Evolutionary conservation across 176 grass and related monocot genomes (phyloP), one percentile per base, ranked within the genome.

Genomic region (Guadua angustifolia): DNA sequence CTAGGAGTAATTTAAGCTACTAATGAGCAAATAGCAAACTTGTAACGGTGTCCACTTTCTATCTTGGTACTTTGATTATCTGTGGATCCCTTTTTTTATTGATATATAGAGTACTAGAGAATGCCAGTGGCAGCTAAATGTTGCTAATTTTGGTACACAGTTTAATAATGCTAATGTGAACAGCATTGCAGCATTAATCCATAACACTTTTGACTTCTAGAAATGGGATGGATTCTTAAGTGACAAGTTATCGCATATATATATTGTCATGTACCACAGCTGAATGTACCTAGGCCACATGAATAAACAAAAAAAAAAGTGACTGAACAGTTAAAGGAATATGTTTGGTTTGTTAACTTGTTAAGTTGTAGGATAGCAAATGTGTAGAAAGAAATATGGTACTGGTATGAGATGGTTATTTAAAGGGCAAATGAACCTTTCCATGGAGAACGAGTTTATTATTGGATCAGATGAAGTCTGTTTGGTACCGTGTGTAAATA

Each of bases 11-110:
- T 44, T 67, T 57, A 74, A 59, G 13, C 14, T 71, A 80, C 63
- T 29, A 68, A 47, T 64, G 21, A 76, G 3, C 71, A 77, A 69
- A 46, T 3, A 72, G 2, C 43, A 77, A 86, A 46, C 24, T 71
- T 69, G 14, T 22, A 76, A 59, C 24, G 61, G 26, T 62, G n/a
- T 62, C 38, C 17, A 62, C 33, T 85, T 69, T 45, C 44, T 62
- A 10, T 70, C 61, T 61, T 69, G 61, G 29, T 76, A 49, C 62
- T 87, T 76, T 3, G 21, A 60, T 82, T 77, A 39, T 62, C 15
- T 77, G 11, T 82, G 43, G 4, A 29, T 25, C 52, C 44, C 57
- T 25, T 55, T 1, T 70, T 82, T 32, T 55, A 17, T 87, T 71
- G 29, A 43, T 71, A 64, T 61, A 57, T 36, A 66, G 50, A 56